Percentiles rank a stretch among this genome's conserved stretches.
These are phyloP conservation scores for Magnolia changhungtana DNA, from an alignment of 164 flowering plant genomes.

Conservation along the genomic window DNA sequence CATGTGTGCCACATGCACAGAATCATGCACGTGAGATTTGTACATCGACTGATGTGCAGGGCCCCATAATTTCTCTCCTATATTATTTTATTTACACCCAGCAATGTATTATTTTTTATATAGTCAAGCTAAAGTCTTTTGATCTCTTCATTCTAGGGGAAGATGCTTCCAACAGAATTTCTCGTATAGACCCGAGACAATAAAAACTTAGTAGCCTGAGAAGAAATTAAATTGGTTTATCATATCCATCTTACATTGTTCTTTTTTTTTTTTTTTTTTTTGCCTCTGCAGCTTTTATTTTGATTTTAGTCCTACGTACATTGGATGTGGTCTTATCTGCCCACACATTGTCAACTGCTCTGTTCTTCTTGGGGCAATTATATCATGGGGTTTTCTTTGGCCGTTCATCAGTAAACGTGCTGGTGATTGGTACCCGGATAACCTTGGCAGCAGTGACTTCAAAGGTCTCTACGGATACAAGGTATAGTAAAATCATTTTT, in stretches of 20 bases:
- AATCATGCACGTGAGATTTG: too few relatives aligned
- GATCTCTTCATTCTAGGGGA: background rate
- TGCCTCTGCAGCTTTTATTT: conserved; percentile 77
- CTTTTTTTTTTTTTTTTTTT: background rate
- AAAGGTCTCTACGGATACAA: conserved; percentile 97
- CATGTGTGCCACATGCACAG: too few relatives aligned
- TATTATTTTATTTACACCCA: too few relatives aligned
- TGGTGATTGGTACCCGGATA: conserved; percentile 95
- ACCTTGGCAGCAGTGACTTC: conserved; percentile 80
- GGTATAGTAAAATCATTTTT: conserved; percentile 38
- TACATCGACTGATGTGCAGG: too few relatives aligned
- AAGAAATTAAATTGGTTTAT: too few relatives aligned
- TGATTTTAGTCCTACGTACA: conserved; percentile 95
- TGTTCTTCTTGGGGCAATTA: conserved; percentile 83
- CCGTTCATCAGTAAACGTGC: conserved; percentile 70
- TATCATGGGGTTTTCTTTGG: conserved; percentile 98
- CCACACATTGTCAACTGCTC: conserved; percentile 97
- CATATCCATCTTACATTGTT: background rate
- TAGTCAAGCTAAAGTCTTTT: too few relatives aligned
- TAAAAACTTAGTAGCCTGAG: background rate
- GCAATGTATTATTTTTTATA: too few relatives aligned
- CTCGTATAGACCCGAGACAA: background rate
- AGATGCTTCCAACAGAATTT: background rate
- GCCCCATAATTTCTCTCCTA: too few relatives aligned
- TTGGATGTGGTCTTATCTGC: conserved; percentile 97